Base-by-base conservation (phyloP, 208 protist genomes). In the Trypanosoma scelopori region DNA sequence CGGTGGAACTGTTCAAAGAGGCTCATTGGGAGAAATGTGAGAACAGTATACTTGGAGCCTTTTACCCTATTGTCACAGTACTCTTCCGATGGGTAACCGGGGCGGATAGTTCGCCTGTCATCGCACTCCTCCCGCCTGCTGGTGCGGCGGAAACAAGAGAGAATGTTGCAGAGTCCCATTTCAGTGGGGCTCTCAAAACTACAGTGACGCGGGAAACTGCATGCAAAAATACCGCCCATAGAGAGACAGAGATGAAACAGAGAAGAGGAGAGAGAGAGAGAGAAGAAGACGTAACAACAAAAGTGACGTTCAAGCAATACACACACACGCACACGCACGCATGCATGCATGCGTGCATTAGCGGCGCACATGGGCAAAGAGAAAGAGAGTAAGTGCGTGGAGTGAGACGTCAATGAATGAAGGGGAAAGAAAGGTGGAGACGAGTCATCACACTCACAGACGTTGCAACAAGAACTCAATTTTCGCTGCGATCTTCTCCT, bases 1-100 rank as follows among this genome's bases (percentile, higher is more conserved):
- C 92, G 79, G n/a, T 83, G 70, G 51, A 99, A 98, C 80, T 99
- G 98, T 57, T 98, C 95, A 53, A 82, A 98, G 5, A 99, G 72
- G 53, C 98, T 98, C 30, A 96, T 74, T 20, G 94, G 94, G 2
- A 99, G 55, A 69, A 99, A 99, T 27, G 85, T 98, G 15, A 97
- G 50, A 18, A 96, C 25, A 45, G 85, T 98, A 75, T 98, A 99
- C 79, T 97, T 98, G n/a, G 89, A 81, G 56, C 92, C 98, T 42
- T 32, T 85, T 23, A 98, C 83, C 37, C 64, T 65, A 66, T 98
- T 98, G 68, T 70, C 66, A 49, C 81, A 85, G 65, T 79, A 84
- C 55, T 71, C 56, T 20, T 28, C 56, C 22, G 39, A 49, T 35
- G 71, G 68, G 55, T 81, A 69, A 45, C 71, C 60, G 18, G 73